Evolutionary conservation across 129 eudicot genomes (phyloP), one percentile per base, ranked within the genome.

Genomic region (Heracleum sosnowskyi): DNA sequence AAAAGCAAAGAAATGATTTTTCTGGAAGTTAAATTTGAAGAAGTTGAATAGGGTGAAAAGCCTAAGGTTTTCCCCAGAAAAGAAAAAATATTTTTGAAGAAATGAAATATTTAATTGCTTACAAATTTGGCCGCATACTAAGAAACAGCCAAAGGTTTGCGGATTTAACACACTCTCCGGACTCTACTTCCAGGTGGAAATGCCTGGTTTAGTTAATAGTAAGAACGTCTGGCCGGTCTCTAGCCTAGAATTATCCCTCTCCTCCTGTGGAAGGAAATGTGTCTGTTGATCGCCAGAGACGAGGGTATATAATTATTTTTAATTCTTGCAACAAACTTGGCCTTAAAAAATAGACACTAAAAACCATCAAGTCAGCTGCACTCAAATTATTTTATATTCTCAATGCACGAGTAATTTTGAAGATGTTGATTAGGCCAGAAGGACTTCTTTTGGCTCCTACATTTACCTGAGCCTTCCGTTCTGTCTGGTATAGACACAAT

Each of bases 401-500:
- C 2, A 20, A 18, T 51, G 60, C 60, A 8, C 4, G 26, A 17
- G 60, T 51, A 51, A 18, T 18, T 26, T 51, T 18, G 26, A 51
- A 49, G 8, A 49, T 49, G 57, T 49, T 55, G 31, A 57, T 8
- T 24, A 57, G 33, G 66, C 33, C 31, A 57, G n/a, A n/a, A 24
- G 66, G n/a, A 68, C 22, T 64, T 2, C 71, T 15, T 63, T 64
- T 64, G 39, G 39, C 37, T 29, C 36, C 37, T 64, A 57, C 31
- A 8, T 13, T 64, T 31, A 15, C 71, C 39, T 64, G 71, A 64
- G 71, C 71, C 71, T 64, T 64, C 71, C 71, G 13, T 5, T 64
- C 22, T 64, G 71, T 64, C 71, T 64, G 71, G 22, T 64, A 4
- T 64, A 64, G 71, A 64, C 36, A 64, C 31, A 64, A 28, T 64